These are phyloP conservation scores for Globisporangium cylindrosporum DNA, from an alignment of 352 stramenopile genomes.

Conservation along the genomic window DNA sequence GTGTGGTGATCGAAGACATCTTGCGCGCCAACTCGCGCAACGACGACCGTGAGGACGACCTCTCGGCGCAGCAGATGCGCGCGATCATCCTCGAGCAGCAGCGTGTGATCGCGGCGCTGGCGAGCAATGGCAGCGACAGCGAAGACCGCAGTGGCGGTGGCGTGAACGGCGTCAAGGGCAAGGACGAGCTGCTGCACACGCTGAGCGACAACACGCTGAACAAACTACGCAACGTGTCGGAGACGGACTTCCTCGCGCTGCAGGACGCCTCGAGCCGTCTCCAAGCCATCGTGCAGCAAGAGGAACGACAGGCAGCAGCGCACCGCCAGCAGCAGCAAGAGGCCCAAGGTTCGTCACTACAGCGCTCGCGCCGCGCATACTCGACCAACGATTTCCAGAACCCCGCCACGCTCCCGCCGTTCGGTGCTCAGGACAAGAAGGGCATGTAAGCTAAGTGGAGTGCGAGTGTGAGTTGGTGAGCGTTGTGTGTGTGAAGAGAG, in stretches of 20 bases:
- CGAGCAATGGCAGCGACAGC: conserved; percentile 51
- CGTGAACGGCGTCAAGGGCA: conserved; percentile 16
- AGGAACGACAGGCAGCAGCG: conserved; percentile 25
- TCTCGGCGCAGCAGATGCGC: conserved; percentile 73
- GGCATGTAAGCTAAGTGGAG: conserved; percentile 7
- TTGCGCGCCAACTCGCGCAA: conserved; percentile 72
- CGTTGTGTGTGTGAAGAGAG: background rate
- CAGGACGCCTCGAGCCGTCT: conserved; percentile 61
- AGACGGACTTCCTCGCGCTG: conserved; percentile 60
- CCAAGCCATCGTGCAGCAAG: conserved; percentile 59
- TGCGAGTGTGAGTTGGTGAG: background rate
- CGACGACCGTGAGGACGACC: conserved; percentile 67
- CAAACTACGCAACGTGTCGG: conserved; percentile 62
- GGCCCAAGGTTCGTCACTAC: conserved; percentile 39
- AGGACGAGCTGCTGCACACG: conserved; percentile 61
- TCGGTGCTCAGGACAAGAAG: conserved; percentile 7
- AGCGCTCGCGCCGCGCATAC: conserved; percentile 51
- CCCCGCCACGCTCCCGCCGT: conserved; percentile 8
- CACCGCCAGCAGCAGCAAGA: conserved; percentile 31
- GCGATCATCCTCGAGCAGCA: conserved; percentile 79
- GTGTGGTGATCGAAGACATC: conserved; percentile 97
- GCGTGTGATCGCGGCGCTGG: conserved; percentile 67
- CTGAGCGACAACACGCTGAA: conserved; percentile 71
- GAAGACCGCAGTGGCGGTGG: conserved; percentile 27
- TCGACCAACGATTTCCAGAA: conserved; percentile 61